Base-by-base conservation (phyloP, 1,284 basidiomycete genomes). In the Wallemia hederae region DNA sequence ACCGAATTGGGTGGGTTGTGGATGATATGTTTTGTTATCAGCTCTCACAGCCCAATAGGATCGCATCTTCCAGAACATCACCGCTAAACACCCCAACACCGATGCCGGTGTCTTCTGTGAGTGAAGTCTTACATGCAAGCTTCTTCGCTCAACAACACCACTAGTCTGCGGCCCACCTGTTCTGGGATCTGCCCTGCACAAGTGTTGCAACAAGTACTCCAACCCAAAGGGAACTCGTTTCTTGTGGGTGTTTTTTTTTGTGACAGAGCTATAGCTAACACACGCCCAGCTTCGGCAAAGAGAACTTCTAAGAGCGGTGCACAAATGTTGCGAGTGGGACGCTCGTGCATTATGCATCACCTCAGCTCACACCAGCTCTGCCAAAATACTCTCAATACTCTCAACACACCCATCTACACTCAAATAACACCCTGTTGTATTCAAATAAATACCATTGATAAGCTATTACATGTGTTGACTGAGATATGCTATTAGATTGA, bases 181-280 rank as follows among this genome's bases (percentile, higher is more conserved):
- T 14, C 73, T 90, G 24, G 84, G 81, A 28, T 78, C 71, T 66
- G 75, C 78, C 64, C 74, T 91, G 29, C 85, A 88, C 67, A 69
- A 75, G 61, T 81, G 80, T 80, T 80, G 75, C 64, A 89, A 87
- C 74, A 85, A 85, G 72, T 85, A 83, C 70, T 87, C 85, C n/a
- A 76, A 77, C 60, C 79, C 83, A 22, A 77, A 78, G 61, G 82
- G 83, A 19, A 85, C 84, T 9, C 74, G 82, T 65, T 91, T 89
- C 77, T 87, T 84, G 76, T 90, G 83, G 66, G 85, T 58, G 7
- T 26, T 26, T 22, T 58, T 27, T 27, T 27, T 58, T 58, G 56
- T 9, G n/a, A n/a, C n/a, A n/a, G n/a, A n/a, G n/a, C n/a, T n/a
- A n/a, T n/a, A n/a, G n/a, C 15, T 26, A 11, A n/a, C 56, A 22